Evolutionary conservation across 495 filamentous ascomycete species (phyloP).

Genomic region (Aspergillus sclerotiicarbonarius): DNA sequence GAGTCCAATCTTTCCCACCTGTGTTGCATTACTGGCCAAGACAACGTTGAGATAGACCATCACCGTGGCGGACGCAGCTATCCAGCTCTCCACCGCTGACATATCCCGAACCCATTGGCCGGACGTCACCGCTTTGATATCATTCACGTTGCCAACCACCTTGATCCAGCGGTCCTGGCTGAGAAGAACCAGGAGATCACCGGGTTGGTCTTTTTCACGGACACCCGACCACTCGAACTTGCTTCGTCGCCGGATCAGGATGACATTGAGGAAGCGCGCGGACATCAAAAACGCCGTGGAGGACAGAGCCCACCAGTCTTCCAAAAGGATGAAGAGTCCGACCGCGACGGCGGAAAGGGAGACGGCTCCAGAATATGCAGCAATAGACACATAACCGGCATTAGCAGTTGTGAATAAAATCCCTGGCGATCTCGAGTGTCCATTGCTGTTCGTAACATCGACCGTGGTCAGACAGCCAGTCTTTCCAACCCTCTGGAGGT

Average conservation of each 20-base stretch:
- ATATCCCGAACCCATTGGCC: conserved; percentile 54
- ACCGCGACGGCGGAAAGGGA: background rate
- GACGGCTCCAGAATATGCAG: background rate
- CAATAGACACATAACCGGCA: background rate
- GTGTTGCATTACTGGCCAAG: conserved; percentile 23
- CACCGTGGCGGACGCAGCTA: conserved; percentile 48
- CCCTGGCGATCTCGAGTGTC: too few relatives aligned
- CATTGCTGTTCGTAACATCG: conserved; percentile 26
- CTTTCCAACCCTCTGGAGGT: conserved; percentile 46
- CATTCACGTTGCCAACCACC: conserved; percentile 50
- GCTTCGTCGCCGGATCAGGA: conserved; percentile 45
- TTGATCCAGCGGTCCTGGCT: conserved; percentile 38
- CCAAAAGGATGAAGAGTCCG: background rate
- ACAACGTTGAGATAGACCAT: conserved; percentile 54
- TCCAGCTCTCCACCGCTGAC: conserved; percentile 47
- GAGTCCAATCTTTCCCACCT: background rate
- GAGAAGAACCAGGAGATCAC: conserved; percentile 35
- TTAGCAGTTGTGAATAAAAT: background rate
- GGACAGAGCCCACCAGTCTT: conserved; percentile 6
- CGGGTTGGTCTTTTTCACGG: conserved; percentile 31
- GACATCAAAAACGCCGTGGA: conserved; percentile 21
- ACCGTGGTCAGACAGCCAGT: conserved; percentile 47
- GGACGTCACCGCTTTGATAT: conserved; percentile 57
- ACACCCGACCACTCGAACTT: conserved; percentile 34
- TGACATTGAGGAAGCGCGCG: conserved; percentile 50